Evolutionary conservation across 1,284 basidiomycete genomes (phyloP).

Genomic region (Moniliophthora roreri): DNA sequence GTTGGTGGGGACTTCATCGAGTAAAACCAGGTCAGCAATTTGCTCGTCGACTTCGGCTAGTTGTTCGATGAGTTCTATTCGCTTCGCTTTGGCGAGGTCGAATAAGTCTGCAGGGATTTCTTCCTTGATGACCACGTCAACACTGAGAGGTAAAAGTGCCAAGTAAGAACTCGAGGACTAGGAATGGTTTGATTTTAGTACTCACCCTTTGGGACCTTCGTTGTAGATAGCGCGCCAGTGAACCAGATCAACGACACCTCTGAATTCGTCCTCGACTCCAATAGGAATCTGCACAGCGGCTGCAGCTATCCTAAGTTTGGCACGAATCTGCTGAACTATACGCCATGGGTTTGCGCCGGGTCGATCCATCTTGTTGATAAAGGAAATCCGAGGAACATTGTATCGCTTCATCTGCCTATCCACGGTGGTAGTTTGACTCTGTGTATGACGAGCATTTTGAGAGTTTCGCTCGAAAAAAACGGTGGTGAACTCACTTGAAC

Average conservation of each 20-base stretch:
- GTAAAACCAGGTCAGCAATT: constrained; percentile 90
- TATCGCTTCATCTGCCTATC: constrained; percentile 99
- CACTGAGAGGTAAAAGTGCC: constrained; percentile 39
- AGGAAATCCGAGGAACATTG: constrained; percentile 92
- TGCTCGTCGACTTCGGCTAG: constrained; percentile 96
- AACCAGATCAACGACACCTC: constrained; percentile 92
- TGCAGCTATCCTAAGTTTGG: constrained; percentile 90
- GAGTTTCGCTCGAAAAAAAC: no score
- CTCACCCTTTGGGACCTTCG: constrained; percentile 91
- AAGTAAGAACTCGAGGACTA: neutral
- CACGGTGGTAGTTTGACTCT: constrained; percentile 98
- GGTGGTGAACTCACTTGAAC: constrained; percentile 86
- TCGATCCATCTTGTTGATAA: constrained; percentile 99
- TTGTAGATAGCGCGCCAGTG: constrained; percentile 96
- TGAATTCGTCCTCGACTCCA: constrained; percentile 86
- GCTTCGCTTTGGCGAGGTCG: constrained; percentile 78
- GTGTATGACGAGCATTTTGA: no score
- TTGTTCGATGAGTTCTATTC: constrained; percentile 90
- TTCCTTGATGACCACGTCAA: constrained; percentile 80
- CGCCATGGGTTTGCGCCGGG: constrained; percentile 98
- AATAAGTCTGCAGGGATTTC: constrained; percentile 84
- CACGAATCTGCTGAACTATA: constrained; percentile 89
- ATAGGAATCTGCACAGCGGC: constrained; percentile 98
- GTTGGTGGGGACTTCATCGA: constrained; percentile 76
- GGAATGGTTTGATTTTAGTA: constrained; percentile 9